Percentiles rank a stretch among this genome's conserved stretches.
phyloP scores from a whole-genome alignment of 23 red algal genomes.

The Cyanidioschyzon merolae region DNA sequence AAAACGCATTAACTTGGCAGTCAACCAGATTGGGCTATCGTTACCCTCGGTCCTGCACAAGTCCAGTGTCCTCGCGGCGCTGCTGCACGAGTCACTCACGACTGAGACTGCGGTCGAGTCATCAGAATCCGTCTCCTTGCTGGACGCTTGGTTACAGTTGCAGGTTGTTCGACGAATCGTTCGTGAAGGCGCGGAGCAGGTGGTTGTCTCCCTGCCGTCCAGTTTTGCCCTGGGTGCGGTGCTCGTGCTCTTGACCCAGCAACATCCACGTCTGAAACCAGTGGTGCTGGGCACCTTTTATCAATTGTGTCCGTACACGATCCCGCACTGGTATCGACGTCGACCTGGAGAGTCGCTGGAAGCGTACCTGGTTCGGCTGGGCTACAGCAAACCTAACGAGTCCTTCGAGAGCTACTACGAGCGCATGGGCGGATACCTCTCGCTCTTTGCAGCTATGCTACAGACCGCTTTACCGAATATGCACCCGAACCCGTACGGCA shows the following conservation, averaged over 20 bases:
- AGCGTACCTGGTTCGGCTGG: not conserved
- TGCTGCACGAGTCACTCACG: constrained; percentile 7
- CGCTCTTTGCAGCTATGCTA: constrained; percentile 14
- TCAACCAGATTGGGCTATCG: constrained; percentile 25
- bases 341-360: not conserved
- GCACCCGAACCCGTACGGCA: constrained; percentile 11
- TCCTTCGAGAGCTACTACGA: constrained; percentile 6
- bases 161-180: constrained; percentile 13
- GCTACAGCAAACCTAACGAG: not conserved
- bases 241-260: not conserved
- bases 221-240: constrained; percentile 18
- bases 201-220: constrained; percentile 11
- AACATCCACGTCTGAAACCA: constrained; percentile 2
- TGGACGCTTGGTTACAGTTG: constrained; percentile 6
- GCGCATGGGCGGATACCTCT: constrained; percentile 23
- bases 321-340: not conserved
- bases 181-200: constrained; percentile 21
- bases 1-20: constrained; percentile 27
- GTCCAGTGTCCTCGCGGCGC: not conserved
- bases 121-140: not conserved
- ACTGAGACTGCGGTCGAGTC: not conserved
- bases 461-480: constrained; percentile 18
- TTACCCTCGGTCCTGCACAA: constrained; percentile 10
- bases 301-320: constrained; percentile 16
- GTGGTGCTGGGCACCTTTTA: constrained; percentile 19